Percentiles rank a stretch among this genome's conserved stretches.
Evolutionary conservation across 1,284 basidiomycete species (phyloP).

Genomic region (Naganishia cerealis): DNA sequence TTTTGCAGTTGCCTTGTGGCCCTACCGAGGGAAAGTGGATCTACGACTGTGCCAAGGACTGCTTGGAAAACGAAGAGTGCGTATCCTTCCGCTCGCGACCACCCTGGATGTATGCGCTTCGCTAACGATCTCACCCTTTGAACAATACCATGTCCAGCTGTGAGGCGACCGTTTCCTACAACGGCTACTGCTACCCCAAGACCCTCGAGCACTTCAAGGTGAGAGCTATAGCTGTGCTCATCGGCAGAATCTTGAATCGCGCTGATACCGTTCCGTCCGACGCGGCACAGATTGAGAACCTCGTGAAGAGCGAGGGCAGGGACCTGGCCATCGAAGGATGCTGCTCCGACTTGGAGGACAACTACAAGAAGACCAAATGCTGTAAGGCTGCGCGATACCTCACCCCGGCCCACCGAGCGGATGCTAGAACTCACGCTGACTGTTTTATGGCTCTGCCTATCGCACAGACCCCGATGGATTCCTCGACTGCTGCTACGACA

Average conservation of each 20-base stretch:
- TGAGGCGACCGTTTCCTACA: slow-evolving; percentile 17
- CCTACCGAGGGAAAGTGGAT: slow-evolving; percentile 9
- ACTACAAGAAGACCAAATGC: slow-evolving; percentile 7
- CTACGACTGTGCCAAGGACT: slow-evolving; percentile 20
- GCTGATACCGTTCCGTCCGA: neutral
- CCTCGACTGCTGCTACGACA: slow-evolving; percentile 22
- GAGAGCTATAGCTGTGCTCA: neutral
- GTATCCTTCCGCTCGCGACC: neutral
- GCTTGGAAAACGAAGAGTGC: slow-evolving; percentile 9
- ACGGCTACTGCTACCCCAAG: slow-evolving; percentile 21
- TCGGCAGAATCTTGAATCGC: neutral
- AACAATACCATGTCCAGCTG: neutral
- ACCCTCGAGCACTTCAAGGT: slow-evolving; percentile 8
- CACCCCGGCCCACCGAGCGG: neutral
- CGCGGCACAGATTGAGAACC: neutral
- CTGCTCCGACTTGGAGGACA: slow-evolving; percentile 2
- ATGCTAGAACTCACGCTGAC: neutral
- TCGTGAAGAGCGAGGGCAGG: slow-evolving; percentile 15
- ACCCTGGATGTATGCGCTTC: neutral
- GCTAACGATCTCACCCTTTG: neutral
- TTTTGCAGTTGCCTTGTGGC: neutral
- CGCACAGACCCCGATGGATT: slow-evolving; percentile 10
- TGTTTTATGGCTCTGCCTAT: neutral
- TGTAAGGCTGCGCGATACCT: neutral
- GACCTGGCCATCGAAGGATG: slow-evolving; percentile 16